Evolutionary conservation across 805 yeast species (phyloP), one percentile per base, ranked within the genome.

Genomic region (Kuraishia ogatae): DNA sequence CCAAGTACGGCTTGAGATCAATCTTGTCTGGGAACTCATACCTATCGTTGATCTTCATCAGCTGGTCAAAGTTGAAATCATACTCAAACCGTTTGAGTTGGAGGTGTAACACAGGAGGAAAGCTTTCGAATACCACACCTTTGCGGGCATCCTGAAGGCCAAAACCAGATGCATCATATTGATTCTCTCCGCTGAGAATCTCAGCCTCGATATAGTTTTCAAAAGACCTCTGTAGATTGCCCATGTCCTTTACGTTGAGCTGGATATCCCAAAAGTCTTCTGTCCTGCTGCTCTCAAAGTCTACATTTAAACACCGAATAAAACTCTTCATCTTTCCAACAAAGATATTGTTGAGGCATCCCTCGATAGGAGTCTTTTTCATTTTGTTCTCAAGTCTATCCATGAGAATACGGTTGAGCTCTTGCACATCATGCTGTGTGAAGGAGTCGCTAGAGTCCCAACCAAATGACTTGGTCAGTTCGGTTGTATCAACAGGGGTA

Each of bases 261-360:
- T 94, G 99, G 58, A 94, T 88, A 74, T 94, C 99, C 99, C 99
- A 94, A 65, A 88, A 94, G 66, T 94, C 98, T 69, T 94, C 99
- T 2, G 79, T 81, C 58, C 97, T 80, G 2, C 96, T 83, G 47
- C 96, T 87, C 71, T 94, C 98, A 67, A 89, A 94, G 53, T 92
- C 90, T 15, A 94, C 97, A 67, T 93, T 82, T 50, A 93, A 81
- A 71, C 99, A 94, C 68, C 90, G 87, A 64, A 94, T 89, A 66
- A 82, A 94, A 61, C 96, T 88, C 69, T 89, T 93, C 98, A 93
- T 94, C 69, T 88, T 91, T 11, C 98, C 99, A 17, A 94, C 98
- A 72, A 94, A 94, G 1, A 92, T 79, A 56, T 89, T 86, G 64
- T 82, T 87, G 55, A 94, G 70, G 50, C 83, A 79, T 8, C 86